Conservation (phyloP, 2,329 filamentous ascomycete genomes). For the Elsinoe batatas region DNA sequence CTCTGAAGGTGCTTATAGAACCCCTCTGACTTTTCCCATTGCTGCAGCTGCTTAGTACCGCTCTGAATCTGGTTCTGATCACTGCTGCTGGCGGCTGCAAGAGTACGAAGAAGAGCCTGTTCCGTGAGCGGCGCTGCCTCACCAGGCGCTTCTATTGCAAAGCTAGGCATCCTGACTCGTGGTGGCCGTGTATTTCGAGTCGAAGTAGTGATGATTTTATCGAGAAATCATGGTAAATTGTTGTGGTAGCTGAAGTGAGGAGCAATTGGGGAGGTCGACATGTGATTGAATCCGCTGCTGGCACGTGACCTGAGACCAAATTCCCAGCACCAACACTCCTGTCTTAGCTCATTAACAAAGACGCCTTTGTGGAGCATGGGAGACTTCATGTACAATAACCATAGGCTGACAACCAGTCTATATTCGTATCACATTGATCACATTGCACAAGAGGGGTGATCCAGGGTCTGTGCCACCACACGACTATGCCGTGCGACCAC, state of each 20-base stretch:
- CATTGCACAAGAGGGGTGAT: too few relatives aligned
- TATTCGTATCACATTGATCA: too few relatives aligned
- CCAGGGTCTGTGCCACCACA: too few relatives aligned
- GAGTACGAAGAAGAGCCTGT: conserved; percentile 37
- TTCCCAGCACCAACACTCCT: too few relatives aligned
- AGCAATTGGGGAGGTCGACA: neutral
- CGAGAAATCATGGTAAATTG: neutral
- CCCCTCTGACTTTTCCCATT: conserved; percentile 39
- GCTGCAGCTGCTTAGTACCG: conserved; percentile 42
- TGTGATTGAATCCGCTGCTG: neutral
- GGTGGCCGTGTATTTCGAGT: neutral
- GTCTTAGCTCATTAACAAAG: too few relatives aligned
- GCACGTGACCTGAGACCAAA: neutral
- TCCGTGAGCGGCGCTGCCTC: conserved; percentile 56
- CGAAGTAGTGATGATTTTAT: neutral
- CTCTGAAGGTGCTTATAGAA: conserved; percentile 45
- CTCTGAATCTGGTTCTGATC: conserved; percentile 41
- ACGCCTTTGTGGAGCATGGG: too few relatives aligned
- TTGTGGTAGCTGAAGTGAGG: neutral
- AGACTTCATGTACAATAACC: too few relatives aligned
- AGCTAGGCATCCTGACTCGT: conserved; percentile 19
- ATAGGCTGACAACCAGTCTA: too few relatives aligned
- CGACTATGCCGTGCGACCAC: too few relatives aligned
- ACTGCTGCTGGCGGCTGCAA: conserved; percentile 39
- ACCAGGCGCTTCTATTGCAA: conserved; percentile 61